Evolutionary conservation across 768 basidiomycete genomes (phyloP), one percentile per base, ranked within the genome.

Genomic region (Trametes meyenii): DNA sequence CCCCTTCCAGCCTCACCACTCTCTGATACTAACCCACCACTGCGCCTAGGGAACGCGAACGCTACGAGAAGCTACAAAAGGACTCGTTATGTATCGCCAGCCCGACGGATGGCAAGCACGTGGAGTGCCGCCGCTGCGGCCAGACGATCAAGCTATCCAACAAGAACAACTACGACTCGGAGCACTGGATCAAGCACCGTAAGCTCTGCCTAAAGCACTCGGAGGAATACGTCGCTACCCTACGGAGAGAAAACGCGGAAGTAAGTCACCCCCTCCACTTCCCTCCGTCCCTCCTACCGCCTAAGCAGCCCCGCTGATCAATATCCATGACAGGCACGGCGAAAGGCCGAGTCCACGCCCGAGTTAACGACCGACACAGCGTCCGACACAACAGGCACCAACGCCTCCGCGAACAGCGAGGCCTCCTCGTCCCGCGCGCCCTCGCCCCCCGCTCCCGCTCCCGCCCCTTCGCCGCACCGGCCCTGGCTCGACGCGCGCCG

Each of bases 181-280:
- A 81, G 67, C 88, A 90, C 71, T 90, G 88, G 88, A 70, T 74
- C 46, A 85, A 82, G 64, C 88, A 90, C 67, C 78, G 83, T 35
- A 77, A 77, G 42, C 79, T 87, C 33, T 90, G 88, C 70, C 69
- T 83, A 55, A 84, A 80, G 72, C 81, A 78, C 60, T 63, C 73
- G 2, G 68, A 73, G n/a, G 69, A 64, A 11, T 55, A 64, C 2
- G 66, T 65, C 14, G 39, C 56, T 49, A 49, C 55, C 21, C 35
- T 67, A 21, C 52, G 59, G 26, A 52, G 55, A 29, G 49, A 45
- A 35, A 66, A 48, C 60, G 48, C 26, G 14, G 49, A 58, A 57
- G 65, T 66, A 13, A 11, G 51, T 44, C 16, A n/a, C 5, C 35
- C 35, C 19, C 6, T 17, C 19, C 17, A 19, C 17, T 17, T 19